Percentiles rank a stretch among this genome's conserved stretches.
Evolutionary conservation across 495 filamentous ascomycete genomes (phyloP).

Genomic region (Chaetomium tenue): DNA sequence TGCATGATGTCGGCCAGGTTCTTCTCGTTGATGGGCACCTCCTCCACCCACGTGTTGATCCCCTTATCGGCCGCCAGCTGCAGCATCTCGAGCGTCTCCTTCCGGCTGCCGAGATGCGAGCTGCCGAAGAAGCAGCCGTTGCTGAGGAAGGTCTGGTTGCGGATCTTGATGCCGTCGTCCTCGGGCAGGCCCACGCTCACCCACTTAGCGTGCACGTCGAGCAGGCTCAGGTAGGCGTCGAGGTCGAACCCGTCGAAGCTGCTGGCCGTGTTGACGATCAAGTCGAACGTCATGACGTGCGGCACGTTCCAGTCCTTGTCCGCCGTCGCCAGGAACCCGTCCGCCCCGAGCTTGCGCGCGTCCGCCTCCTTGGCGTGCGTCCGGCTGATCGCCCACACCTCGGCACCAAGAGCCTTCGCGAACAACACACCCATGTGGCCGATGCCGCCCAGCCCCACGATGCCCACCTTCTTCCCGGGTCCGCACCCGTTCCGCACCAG

Average conservation of each 20-base stretch:
- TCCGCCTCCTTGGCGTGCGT: slow-evolving; percentile 67
- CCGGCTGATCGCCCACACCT: slow-evolving; percentile 68
- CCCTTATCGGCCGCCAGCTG: slow-evolving; percentile 77
- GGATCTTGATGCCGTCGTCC: slow-evolving; percentile 68
- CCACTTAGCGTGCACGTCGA: slow-evolving; percentile 83
- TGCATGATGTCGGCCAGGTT: slow-evolving; percentile 65
- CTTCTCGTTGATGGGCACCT: slow-evolving; percentile 66
- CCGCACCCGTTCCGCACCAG: slow-evolving; percentile 71
- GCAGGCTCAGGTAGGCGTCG: slow-evolving; percentile 66
- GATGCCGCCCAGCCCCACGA: slow-evolving; percentile 69
- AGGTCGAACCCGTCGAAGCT: slow-evolving; percentile 57
- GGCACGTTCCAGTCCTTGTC: slow-evolving; percentile 64
- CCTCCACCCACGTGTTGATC: slow-evolving; percentile 78
- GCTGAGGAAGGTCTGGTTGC: slow-evolving; percentile 69
- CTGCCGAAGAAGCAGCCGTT: slow-evolving; percentile 80
- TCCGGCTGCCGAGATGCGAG: slow-evolving; percentile 76
- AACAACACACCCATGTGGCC: slow-evolving; percentile 73
- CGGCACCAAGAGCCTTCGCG: slow-evolving; percentile 67
- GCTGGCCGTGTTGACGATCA: slow-evolving; percentile 60
- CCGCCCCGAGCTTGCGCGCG: slow-evolving; percentile 65
- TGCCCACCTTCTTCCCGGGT: slow-evolving; percentile 77
- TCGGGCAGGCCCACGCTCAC: slow-evolving; percentile 83
- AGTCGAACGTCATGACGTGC: slow-evolving; percentile 56
- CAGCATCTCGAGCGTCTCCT: slow-evolving; percentile 81
- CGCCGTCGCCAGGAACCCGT: slow-evolving; percentile 66